These are phyloP conservation scores for Brassica incana DNA, from an alignment of 345 rosid species.

Conservation along the genomic window DNA sequence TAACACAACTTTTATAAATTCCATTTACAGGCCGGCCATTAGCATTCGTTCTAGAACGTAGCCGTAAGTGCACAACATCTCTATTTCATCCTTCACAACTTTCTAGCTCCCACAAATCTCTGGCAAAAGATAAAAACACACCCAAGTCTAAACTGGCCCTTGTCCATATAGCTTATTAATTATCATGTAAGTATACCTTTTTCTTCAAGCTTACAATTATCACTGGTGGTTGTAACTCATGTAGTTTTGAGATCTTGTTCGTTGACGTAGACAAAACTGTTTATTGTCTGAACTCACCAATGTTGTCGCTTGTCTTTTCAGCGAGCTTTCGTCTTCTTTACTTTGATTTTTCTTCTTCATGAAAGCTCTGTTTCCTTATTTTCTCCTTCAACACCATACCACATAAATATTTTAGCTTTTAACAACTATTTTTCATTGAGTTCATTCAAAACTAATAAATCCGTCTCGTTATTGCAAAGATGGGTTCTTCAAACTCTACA, in stretches of 20 bases:
- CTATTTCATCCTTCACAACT: constrained; percentile 20
- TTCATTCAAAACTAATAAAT: background rate
- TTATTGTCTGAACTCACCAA: constrained; percentile 13
- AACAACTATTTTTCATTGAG: background rate
- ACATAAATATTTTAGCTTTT: background rate
- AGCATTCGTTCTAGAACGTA: constrained; percentile 1
- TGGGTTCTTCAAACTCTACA: background rate
- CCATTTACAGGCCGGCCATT: constrained; percentile 25
- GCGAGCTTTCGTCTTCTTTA: constrained; percentile 4
- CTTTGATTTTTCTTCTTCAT: constrained; percentile 5
- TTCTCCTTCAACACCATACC: constrained; percentile 25
- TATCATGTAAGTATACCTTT: constrained; percentile 36
- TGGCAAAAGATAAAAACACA: constrained; percentile 6
- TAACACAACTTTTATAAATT: constrained; percentile 34
- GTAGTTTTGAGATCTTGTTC: constrained; percentile 1
- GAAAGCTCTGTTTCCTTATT: constrained; percentile 32
- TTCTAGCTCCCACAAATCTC: background rate
- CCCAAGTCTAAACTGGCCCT: constrained; percentile 30
- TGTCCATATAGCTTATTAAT: constrained; percentile 29
- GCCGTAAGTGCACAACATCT: constrained; percentile 17
- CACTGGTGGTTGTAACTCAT: background rate
- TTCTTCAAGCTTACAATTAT: background rate
- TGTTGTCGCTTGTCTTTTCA: constrained; percentile 34
- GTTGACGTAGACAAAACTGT: constrained; percentile 22
- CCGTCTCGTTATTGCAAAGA: constrained; percentile 15